Percentiles rank a stretch among this genome's conserved stretches.
phyloP scores from a whole-genome alignment of 352 stramenopile species.

The Detonula confervacea region DNA sequence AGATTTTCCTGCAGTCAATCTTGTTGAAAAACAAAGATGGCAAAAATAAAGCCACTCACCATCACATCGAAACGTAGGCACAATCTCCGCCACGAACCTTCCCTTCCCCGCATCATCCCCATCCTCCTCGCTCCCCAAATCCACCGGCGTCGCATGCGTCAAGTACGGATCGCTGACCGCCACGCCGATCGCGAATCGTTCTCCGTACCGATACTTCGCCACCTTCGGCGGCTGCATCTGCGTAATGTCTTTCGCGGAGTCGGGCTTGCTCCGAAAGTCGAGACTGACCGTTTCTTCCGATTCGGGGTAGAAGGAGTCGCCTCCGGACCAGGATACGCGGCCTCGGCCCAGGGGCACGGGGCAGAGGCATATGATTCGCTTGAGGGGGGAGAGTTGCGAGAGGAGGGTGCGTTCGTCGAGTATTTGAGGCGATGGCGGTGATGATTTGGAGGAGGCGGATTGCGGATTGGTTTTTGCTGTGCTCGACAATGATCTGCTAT shows the following conservation, averaged over 20 bases:
- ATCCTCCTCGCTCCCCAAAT: background rate
- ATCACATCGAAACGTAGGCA: slow-evolving; percentile 32
- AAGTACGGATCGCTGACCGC: slow-evolving; percentile 48
- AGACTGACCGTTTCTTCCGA: slow-evolving; percentile 13
- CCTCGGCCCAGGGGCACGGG: slow-evolving; percentile 33
- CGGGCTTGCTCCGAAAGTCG: background rate
- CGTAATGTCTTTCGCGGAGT: background rate
- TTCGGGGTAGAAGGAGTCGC: slow-evolving; percentile 17
- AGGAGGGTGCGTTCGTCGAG: slow-evolving; percentile 28
- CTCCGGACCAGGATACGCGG: slow-evolving; percentile 31
- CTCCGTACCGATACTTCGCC: slow-evolving; percentile 38
- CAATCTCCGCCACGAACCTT: slow-evolving; percentile 24
- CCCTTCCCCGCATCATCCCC: background rate
- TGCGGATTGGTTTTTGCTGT: slow-evolving; percentile 5
- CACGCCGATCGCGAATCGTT: slow-evolving; percentile 38
- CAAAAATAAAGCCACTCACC: slow-evolving; percentile 8
- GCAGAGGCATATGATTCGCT: slow-evolving; percentile 47
- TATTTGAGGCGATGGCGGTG: background rate
- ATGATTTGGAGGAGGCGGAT: background rate
- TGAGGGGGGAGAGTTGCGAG: slow-evolving; percentile 30
- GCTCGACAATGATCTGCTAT: slow-evolving; percentile 3
- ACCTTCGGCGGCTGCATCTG: slow-evolving; percentile 19
- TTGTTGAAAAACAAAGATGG: background rate
- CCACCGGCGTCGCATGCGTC: slow-evolving; percentile 32
- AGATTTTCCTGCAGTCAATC: too few relatives aligned